These are phyloP conservation scores for Leucaena leucocephala DNA, from an alignment of 306 rosid genomes.

Conservation along the genomic window DNA sequence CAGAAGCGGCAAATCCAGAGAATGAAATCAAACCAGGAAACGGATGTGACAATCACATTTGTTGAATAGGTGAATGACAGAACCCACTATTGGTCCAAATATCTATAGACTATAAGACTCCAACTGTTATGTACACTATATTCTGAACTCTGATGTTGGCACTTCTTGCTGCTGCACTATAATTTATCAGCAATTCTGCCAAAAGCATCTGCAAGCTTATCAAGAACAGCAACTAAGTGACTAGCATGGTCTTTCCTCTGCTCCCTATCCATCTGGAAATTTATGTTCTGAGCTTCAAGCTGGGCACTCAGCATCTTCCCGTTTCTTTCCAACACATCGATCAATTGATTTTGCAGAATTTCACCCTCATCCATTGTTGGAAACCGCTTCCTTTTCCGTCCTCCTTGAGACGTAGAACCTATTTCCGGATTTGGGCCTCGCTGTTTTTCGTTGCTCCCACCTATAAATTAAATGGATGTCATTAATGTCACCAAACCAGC, in stretches of 20 bases:
- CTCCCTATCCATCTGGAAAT: slow-evolving; percentile 75
- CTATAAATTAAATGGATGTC: slow-evolving; percentile 40
- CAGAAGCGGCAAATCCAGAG: slow-evolving; percentile 34
- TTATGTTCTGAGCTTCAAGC: slow-evolving; percentile 76
- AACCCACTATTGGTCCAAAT: slow-evolving; percentile 46
- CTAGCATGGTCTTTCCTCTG: slow-evolving; percentile 79
- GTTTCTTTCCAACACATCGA: slow-evolving; percentile 81
- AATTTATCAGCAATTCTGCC: slow-evolving; percentile 92
- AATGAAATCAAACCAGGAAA: slow-evolving; percentile 21
- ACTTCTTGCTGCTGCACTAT: slow-evolving; percentile 40
- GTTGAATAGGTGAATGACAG: slow-evolving; percentile 42
- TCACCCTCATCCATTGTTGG: slow-evolving; percentile 58
- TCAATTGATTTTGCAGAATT: slow-evolving; percentile 61
- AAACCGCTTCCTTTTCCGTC: slow-evolving; percentile 69
- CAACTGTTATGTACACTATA: slow-evolving; percentile 62
- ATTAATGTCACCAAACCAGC: slow-evolving; percentile 14
- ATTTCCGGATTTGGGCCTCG: slow-evolving; percentile 61
- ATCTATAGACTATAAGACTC: slow-evolving; percentile 37
- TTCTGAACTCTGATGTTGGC: slow-evolving; percentile 23
- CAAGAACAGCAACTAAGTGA: slow-evolving; percentile 78
- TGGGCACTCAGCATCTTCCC: slow-evolving; percentile 76
- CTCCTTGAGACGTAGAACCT: slow-evolving; percentile 84
- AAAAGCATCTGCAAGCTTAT: slow-evolving; percentile 90
- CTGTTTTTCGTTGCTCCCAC: slow-evolving; percentile 56
- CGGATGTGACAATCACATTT: slow-evolving; percentile 36